These are phyloP conservation scores for Coemansia sp. DNA, from an alignment of 192 early-diverging fungal genomes.

Conservation along the genomic window DNA sequence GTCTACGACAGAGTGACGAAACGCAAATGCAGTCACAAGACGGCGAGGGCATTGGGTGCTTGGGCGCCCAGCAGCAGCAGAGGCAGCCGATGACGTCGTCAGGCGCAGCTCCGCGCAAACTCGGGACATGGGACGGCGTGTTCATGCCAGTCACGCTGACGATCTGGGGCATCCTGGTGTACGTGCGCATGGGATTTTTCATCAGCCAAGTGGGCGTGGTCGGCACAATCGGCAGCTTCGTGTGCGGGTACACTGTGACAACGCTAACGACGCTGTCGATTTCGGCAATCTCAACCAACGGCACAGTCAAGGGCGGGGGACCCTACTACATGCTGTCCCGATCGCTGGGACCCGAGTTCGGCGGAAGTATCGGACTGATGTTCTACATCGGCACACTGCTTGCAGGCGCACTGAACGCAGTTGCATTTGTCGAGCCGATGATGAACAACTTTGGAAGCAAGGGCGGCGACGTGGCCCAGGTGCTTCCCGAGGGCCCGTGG, in stretches of 20 bases:
- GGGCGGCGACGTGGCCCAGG: constrained; percentile 52
- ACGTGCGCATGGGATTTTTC: constrained; percentile 69
- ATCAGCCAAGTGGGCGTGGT: constrained; percentile 64
- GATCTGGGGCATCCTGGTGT: constrained; percentile 74
- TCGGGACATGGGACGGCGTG: constrained; percentile 70
- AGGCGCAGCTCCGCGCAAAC: constrained; percentile 45
- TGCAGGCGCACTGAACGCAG: constrained; percentile 61
- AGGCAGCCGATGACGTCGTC: too few relatives aligned
- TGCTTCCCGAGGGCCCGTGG: constrained; percentile 60
- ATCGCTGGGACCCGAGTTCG: constrained; percentile 71
- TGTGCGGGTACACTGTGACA: constrained; percentile 61
- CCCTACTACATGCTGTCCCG: constrained; percentile 70
- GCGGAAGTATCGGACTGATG: constrained; percentile 69
- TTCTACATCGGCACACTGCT: constrained; percentile 64
- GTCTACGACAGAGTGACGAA: constrained; percentile 1
- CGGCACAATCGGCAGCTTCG: constrained; percentile 63
- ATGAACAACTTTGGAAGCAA: constrained; percentile 62
- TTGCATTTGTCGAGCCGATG: constrained; percentile 68
- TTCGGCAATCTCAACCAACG: constrained; percentile 71
- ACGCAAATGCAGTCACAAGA: background rate
- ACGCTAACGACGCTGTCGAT: constrained; percentile 65
- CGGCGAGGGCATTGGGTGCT: background rate
- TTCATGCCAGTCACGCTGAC: constrained; percentile 67
- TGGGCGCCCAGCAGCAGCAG: constrained; percentile 1
- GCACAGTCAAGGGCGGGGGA: constrained; percentile 67